Percentiles rank a stretch among this genome's conserved stretches.
Evolutionary conservation across 148 eudicot genomes (phyloP).

Genomic region (Camellia lanceoleosa): DNA sequence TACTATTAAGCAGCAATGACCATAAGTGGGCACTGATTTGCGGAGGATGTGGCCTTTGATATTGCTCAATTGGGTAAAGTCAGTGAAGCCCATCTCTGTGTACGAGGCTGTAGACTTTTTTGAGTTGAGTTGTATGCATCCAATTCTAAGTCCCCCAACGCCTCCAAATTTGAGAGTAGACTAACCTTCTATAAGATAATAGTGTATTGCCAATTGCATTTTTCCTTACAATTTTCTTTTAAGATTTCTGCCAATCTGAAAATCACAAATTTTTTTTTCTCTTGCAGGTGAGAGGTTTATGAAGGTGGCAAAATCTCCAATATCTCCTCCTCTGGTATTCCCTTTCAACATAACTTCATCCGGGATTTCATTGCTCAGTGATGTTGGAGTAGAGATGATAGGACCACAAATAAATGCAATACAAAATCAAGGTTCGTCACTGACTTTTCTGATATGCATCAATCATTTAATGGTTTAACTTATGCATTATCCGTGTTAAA

Average conservation of each 20-base stretch:
- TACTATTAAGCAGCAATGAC: too few species aligned
- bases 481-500: neutral
- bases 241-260: neutral
- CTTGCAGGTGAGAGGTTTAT: slow-evolving; percentile 70
- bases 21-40: too few species aligned
- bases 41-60: too few species aligned
- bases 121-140: too few species aligned
- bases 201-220: neutral
- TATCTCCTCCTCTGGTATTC: slow-evolving; percentile 77
- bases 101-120: too few species aligned
- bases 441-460: neutral
- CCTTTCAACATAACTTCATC: slow-evolving; percentile 51
- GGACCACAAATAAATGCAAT: slow-evolving; percentile 58
- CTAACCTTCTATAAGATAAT: neutral
- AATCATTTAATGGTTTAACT: neutral
- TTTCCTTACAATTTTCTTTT: neutral
- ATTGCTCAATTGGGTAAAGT: too few species aligned
- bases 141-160: too few species aligned
- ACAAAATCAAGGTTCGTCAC: slow-evolving; percentile 41
- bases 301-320: slow-evolving; percentile 89
- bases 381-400: slow-evolving; percentile 57
- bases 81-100: too few species aligned
- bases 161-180: too few species aligned
- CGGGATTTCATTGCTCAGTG: slow-evolving; percentile 58
- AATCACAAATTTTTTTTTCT: slow-evolving; percentile 4